phyloP scores from a whole-genome alignment of 306 rosid genomes.

The Trifolium fragiferum region DNA sequence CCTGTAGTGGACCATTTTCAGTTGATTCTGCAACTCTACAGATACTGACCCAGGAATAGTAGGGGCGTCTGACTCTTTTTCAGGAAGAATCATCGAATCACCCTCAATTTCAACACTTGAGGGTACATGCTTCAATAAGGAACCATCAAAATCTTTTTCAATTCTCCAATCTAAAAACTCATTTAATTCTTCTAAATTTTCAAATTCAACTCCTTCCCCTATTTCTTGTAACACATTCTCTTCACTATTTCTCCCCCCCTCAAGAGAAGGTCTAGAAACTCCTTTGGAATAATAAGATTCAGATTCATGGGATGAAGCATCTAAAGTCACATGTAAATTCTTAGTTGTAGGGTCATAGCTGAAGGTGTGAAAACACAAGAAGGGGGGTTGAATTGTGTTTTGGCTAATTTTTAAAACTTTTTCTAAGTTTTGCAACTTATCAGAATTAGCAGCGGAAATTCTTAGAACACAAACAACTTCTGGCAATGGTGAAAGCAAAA shows the following conservation, averaged over 20 bases:
- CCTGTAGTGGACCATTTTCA: not conserved
- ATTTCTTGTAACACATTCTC: not conserved
- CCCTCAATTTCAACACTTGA: not conserved
- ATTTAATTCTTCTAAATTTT: not conserved
- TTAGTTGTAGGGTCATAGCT: not conserved
- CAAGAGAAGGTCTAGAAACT: not conserved
- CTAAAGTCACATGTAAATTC: not conserved
- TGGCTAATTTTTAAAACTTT: too few relatives aligned
- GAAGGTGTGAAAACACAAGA: too few relatives aligned
- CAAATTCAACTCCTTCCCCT: not conserved
- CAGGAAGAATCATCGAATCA: not conserved
- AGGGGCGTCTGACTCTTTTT: not conserved
- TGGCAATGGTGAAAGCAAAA: too few relatives aligned
- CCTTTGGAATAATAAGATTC: not conserved
- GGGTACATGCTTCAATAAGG: not conserved
- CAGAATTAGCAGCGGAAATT: too few relatives aligned
- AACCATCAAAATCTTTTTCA: not conserved
- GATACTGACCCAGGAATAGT: not conserved
- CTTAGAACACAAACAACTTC: too few relatives aligned
- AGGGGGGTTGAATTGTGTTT: too few relatives aligned
- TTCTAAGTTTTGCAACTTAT: too few relatives aligned
- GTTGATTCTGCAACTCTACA: conserved; percentile 5
- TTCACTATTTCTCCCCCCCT: not conserved
- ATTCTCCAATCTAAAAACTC: not conserved
- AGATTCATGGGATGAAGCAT: not conserved